Evolutionary conservation across 306 rosid species (phyloP), one percentile per base, ranked within the genome.

Genomic region (Notholithocarpus densiflorus): DNA sequence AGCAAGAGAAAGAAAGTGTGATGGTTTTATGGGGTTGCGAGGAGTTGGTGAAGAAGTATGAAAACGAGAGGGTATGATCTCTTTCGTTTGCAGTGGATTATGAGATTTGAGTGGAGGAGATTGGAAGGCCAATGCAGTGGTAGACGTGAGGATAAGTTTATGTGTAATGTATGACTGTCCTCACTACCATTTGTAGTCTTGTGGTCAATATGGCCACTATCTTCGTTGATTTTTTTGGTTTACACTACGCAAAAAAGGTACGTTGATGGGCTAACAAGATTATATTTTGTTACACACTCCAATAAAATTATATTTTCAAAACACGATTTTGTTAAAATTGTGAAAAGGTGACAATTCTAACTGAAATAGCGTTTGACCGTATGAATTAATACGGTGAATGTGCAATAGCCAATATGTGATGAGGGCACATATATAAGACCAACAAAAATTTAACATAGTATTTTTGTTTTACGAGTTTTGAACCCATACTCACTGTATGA

Each of bases 41-140:
- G 73, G 74, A 81, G 79, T 52, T 68, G 77, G 48, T 68, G 52
- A 72, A 75, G 78, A 69, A 76, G 80, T 59, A 55, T 51, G 76
- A 66, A 21, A 32, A 37, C 18, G 55, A 10, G 26, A 31, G 43
- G 29, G 77, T 15, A n/a, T 32, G 26, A 29, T 80, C 24, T 27
- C 45, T 81, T 82, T 24, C 70, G 77, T 68, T 77, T 79, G 79
- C 15, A 29, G 13, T 66, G 84, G 96, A 84, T 94, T 86, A 79
- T 74, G 26, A 56, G 85, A 92, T 88, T 86, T 86, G 93, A 75
- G 98, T 92, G 98, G 98, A 89, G 85, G 95, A 94, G 86, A 89
- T 82, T 89, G 79, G 27, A 72, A 70, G 88, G 82, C 70, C 77
- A 87, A 88, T 84, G 92, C 79, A 83, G 90, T 88, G 92, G 90